Evolutionary conservation across 169 alveolate genomes (phyloP), one percentile per base, ranked within the genome.

Genomic region (Cryptosporidium bovis): DNA sequence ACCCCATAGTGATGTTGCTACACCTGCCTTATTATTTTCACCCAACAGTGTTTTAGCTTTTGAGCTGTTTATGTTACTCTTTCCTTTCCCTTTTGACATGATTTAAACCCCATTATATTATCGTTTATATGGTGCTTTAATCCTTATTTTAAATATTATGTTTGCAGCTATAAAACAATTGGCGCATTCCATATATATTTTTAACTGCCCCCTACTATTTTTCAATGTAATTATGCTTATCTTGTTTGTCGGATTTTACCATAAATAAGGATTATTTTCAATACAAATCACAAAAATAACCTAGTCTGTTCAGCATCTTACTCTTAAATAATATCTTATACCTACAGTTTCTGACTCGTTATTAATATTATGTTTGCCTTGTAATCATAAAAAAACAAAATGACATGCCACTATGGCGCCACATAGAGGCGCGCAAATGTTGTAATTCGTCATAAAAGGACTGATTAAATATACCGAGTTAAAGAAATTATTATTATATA

Each of bases 1-100:
- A 24, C 68, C 68, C 84, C 84, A 71, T 55, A 71, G 16, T 33
- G 84, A 51, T 8, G 84, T 71, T 55, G 84, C 66, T 33, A 71
- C 84, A 7, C 68, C 84, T 33, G 27, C 68, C 2, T 33, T 15
- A 46, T 55, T 55, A 12, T 67, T 53, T 1, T 55, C 69, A 20
- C 82, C 82, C 12, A 71, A 10, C 12, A 71, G 36, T 1, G 84
- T 29, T 33, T 33, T 56, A 13, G 84, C 84, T 13, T 71, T 71
- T 55, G 84, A 71, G 55, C 84, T 71, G 33, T 56, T 71, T 51
- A 56, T 55, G 12, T 56, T 33, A 31, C 56, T 71, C 58, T 51
- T 55, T 29, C 34, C 33, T 56, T 58, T 71, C 51, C 51, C 66
- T 24, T 71, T 71, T 20, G 69, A n/a, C 84, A 71, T 71, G 20